phyloP scores from a whole-genome alignment of 164 flowering plant species.

The Stephania japonica region DNA sequence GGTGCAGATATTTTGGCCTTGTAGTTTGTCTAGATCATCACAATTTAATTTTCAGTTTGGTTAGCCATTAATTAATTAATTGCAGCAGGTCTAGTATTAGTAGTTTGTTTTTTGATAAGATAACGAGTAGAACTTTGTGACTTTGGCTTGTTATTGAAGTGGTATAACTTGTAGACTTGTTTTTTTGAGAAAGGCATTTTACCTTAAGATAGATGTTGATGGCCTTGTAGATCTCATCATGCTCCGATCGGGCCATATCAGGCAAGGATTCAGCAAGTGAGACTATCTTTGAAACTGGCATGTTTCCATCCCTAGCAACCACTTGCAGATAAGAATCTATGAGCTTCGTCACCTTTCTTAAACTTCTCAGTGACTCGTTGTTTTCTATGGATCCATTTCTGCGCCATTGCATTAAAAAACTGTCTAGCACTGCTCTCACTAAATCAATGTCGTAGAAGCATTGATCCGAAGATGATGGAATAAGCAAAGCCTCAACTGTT shows the following conservation, averaged over 20 bases:
- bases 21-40: background rate
- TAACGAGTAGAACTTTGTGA: background rate
- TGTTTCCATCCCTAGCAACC: conserved; percentile 47
- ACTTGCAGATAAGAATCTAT: conserved; percentile 71
- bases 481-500: conserved; percentile 44
- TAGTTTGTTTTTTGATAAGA: background rate
- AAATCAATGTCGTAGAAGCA: conserved; percentile 47
- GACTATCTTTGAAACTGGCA: conserved; percentile 49
- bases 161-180: background rate
- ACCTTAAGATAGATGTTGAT: conserved; percentile 85
- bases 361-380: conserved; percentile 22
- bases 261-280: conserved; percentile 65
- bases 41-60: too few relatives aligned
- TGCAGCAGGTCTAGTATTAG: too few relatives aligned
- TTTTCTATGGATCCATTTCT: conserved; percentile 27
- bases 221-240: conserved; percentile 79
- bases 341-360: conserved; percentile 56
- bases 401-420: conserved; percentile 47
- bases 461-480: conserved; percentile 30
- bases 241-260: conserved; percentile 47
- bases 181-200: background rate
- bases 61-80: too few relatives aligned
- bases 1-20: too few relatives aligned
- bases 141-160: background rate
- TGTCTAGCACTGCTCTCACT: conserved; percentile 47